phyloP scores from a whole-genome alignment of 2,329 filamentous ascomycete species.

The Venturia carpophila region DNA sequence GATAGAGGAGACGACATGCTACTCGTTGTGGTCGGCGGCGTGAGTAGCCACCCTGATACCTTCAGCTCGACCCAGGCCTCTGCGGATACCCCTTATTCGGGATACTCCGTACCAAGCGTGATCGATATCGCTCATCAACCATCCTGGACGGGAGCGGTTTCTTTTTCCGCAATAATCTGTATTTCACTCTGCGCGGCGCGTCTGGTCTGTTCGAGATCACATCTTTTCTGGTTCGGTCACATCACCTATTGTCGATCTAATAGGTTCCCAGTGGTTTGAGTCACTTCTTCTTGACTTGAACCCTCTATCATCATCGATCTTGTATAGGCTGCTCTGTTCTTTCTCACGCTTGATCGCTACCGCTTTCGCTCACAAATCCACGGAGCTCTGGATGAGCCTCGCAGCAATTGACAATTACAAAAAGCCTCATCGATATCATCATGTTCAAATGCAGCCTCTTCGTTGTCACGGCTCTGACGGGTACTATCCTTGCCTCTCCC shows the following conservation, averaged over 20 bases:
- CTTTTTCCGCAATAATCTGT: not conserved
- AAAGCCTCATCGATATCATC: not conserved
- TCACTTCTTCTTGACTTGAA: not conserved
- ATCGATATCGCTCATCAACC: not conserved
- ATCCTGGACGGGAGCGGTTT: not conserved
- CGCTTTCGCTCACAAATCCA: not conserved
- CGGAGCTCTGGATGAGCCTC: not conserved
- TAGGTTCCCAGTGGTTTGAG: not conserved
- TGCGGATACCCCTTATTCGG: not conserved
- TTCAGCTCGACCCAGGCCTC: not conserved
- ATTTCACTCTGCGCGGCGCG: not conserved
- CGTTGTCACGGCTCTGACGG: not conserved
- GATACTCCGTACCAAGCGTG: not conserved
- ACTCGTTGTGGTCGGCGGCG: too few species aligned
- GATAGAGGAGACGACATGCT: too few species aligned
- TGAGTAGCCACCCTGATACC: too few species aligned
- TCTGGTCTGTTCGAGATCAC: not conserved
- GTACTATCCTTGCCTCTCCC: not conserved
- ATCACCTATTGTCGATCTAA: not conserved
- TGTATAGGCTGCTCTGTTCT: not conserved
- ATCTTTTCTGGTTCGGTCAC: not conserved
- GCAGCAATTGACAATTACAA: not conserved
- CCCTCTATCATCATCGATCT: not conserved
- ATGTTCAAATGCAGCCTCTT: not conserved
- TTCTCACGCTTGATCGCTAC: not conserved